phyloP scores from a whole-genome alignment of 208 protist species.

The Acanthamoeba sp. region DNA sequence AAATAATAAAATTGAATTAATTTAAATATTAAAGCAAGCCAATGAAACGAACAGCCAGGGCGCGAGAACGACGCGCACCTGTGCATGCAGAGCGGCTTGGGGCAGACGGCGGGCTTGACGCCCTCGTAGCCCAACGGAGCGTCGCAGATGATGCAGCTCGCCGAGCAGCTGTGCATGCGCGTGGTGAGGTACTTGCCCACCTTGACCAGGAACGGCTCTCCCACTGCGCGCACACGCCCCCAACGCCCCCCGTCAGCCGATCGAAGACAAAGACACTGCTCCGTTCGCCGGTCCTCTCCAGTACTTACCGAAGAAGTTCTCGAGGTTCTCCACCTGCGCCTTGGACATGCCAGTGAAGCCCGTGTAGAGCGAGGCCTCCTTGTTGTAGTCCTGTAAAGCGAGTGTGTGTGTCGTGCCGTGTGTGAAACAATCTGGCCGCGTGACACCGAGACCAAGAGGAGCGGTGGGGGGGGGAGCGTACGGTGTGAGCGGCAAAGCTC shows the following conservation, averaged over 20 bases:
- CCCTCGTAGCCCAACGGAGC: constrained; percentile 60
- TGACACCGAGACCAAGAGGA: too few relatives aligned
- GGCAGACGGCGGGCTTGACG: constrained; percentile 77
- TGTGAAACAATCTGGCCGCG: too few relatives aligned
- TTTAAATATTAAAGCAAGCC: too few relatives aligned
- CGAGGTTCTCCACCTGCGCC: neutral
- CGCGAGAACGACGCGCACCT: too few relatives aligned
- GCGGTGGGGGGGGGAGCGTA: neutral
- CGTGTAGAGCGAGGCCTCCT: neutral
- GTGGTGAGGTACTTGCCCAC: neutral
- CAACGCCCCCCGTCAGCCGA: too few relatives aligned
- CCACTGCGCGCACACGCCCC: neutral
- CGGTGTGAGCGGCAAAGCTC: neutral
- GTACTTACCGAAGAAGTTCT: constrained; percentile 7
- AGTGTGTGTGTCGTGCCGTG: too few relatives aligned
- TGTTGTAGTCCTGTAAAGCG: neutral
- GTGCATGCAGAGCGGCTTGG: constrained; percentile 74
- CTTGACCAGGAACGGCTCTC: neutral
- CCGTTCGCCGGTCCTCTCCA: too few relatives aligned
- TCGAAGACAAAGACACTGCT: too few relatives aligned
- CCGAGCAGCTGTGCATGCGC: constrained; percentile 70
- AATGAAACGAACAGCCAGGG: too few relatives aligned
- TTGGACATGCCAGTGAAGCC: neutral
- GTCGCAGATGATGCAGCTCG: constrained; percentile 82
- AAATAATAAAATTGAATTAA: too few relatives aligned